These are phyloP conservation scores for Exophiala viscosa DNA, from an alignment of 2,329 filamentous ascomycete species.

Conservation along the genomic window DNA sequence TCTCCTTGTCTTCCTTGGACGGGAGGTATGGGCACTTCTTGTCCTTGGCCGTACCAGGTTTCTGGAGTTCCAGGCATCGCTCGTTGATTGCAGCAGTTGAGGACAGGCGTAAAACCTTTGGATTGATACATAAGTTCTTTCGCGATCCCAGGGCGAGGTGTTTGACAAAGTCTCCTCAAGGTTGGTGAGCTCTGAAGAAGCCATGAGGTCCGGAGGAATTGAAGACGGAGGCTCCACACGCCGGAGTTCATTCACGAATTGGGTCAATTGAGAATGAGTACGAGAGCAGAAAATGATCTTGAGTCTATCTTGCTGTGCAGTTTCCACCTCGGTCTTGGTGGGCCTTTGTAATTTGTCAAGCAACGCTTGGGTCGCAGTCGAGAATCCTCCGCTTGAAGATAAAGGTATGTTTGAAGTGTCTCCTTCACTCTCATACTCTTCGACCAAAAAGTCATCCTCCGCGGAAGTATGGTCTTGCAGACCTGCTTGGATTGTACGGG, in stretches of 20 bases:
- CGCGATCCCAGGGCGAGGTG: constrained; percentile 80
- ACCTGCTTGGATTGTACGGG: constrained; percentile 5
- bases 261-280: constrained; percentile 86
- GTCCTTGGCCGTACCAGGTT: constrained; percentile 58
- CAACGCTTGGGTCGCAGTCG: constrained; percentile 69
- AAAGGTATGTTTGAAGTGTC: constrained; percentile 39
- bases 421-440: constrained; percentile 66
- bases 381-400: constrained; percentile 51
- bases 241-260: constrained; percentile 79
- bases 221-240: constrained; percentile 74
- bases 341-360: constrained; percentile 63
- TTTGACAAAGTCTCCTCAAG: constrained; percentile 55
- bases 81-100: constrained; percentile 84
- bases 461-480: constrained; percentile 32
- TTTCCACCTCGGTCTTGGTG: constrained; percentile 37
- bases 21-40: constrained; percentile 75
- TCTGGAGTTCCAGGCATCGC: constrained; percentile 83
- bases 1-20: constrained; percentile 66
- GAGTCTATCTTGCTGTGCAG: constrained; percentile 60
- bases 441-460: constrained; percentile 70
- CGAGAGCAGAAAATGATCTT: constrained; percentile 92
- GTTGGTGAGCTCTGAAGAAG: constrained; percentile 20
- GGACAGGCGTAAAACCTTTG: constrained; percentile 67
- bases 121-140: constrained; percentile 87
- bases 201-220: constrained; percentile 61